Conservation (phyloP, 805 yeast genomes). For the Zygotorulaspora danielsina region DNA sequence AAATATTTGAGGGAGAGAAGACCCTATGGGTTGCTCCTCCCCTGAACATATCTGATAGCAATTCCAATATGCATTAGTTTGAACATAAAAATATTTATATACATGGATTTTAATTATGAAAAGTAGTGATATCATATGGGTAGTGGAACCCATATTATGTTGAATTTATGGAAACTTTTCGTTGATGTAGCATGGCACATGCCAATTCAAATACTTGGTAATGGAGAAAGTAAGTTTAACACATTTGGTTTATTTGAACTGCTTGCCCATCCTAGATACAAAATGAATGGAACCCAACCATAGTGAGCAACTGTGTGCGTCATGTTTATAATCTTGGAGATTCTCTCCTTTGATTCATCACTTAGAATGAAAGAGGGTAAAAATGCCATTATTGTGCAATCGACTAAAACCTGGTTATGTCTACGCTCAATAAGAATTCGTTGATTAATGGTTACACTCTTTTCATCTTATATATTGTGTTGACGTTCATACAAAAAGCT, state of each 20-base stretch:
- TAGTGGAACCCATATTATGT: no score
- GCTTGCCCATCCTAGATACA: conserved; percentile 84
- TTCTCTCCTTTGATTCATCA: conserved; percentile 66
- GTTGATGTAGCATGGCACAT: no score
- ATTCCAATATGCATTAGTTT: conserved; percentile 4
- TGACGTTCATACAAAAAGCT: no score
- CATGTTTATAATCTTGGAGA: conserved; percentile 73
- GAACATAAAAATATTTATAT: conserved; percentile 11
- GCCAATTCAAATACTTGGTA: conserved; percentile 37
- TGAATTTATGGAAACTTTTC: no score
- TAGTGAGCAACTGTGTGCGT: conserved; percentile 88
- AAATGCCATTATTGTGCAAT: conserved; percentile 25
- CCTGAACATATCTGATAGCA: no score
- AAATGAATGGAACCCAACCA: conserved; percentile 94
- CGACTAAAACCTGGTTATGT: no score
- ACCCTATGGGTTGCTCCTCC: not conserved
- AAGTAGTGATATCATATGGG: no score
- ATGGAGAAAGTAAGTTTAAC: conserved; percentile 42
- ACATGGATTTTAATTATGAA: no score
- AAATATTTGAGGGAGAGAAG: no score
- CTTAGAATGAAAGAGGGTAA: conserved; percentile 37
- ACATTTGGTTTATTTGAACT: conserved; percentile 81
- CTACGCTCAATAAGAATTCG: no score
- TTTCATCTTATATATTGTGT: no score
- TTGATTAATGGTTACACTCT: no score